Conservation (phyloP, 495 filamentous ascomycete genomes). For the Daldinia decipiens region DNA sequence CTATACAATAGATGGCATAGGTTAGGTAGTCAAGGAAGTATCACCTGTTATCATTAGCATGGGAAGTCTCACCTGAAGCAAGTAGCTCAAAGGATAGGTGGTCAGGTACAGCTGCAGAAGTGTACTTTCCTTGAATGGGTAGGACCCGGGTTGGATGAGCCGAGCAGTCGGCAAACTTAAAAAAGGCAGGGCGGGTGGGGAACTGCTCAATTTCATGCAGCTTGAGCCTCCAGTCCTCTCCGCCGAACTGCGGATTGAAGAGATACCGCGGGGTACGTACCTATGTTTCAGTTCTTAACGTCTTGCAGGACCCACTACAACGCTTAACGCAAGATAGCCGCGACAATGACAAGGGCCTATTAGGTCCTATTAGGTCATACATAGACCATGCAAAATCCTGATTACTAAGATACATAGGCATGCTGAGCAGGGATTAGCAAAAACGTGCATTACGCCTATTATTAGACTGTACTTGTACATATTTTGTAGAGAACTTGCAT, state of each 20-base stretch:
- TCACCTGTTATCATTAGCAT: background rate
- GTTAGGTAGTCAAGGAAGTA: background rate
- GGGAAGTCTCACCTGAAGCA: slow-evolving; percentile 5
- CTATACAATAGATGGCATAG: background rate
- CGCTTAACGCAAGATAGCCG: slow-evolving; percentile 46
- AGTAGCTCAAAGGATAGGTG: slow-evolving; percentile 17
- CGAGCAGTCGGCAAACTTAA: slow-evolving; percentile 45
- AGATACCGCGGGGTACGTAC: slow-evolving; percentile 44
- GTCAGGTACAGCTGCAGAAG: slow-evolving; percentile 40
- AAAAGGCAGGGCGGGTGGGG: slow-evolving; percentile 41
- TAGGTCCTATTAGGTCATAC: background rate
- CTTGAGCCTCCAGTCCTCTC: slow-evolving; percentile 43
- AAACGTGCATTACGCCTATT: slow-evolving; percentile 17
- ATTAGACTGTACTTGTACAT: slow-evolving; percentile 11
- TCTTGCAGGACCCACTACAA: slow-evolving; percentile 30
- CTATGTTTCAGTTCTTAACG: slow-evolving; percentile 32
- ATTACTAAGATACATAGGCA: slow-evolving; percentile 37
- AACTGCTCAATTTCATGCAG: slow-evolving; percentile 45
- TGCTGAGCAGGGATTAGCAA: slow-evolving; percentile 17
- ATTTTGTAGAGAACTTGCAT: slow-evolving; percentile 3
- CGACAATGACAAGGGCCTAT: slow-evolving; percentile 32
- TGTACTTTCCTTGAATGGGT: slow-evolving; percentile 39
- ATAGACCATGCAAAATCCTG: background rate
- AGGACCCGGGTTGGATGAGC: slow-evolving; percentile 42
- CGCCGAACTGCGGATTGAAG: slow-evolving; percentile 17